Evolutionary conservation across 306 rosid genomes (phyloP), one percentile per base, ranked within the genome.

Genomic region (Fagus sylvatica): DNA sequence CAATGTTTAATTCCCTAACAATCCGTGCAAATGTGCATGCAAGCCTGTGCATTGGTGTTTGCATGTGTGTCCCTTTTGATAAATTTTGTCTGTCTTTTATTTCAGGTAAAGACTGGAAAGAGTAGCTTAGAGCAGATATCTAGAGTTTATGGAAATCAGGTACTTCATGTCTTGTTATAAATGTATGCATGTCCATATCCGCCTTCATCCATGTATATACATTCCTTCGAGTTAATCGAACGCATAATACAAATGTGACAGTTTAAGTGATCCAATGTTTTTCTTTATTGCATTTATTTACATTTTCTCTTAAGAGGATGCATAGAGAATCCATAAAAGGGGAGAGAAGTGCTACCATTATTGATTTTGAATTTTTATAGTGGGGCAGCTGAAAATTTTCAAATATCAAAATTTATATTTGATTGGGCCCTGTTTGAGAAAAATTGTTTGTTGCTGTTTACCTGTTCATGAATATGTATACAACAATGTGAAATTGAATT

Each of bases 91-190:
- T 71, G 56, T 54, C 22, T 41, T 81, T 85, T 78, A 57, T 59
- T 65, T 65, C 73, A 95, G 99, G 91, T 90, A 60, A 95, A 91
- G 81, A 87, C 89, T 42, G 96, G 97, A 57, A 93, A 90, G 84
- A 95, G 88, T 85, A 95, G 99, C 87, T 88, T 95, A 81, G 99
- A 95, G 87, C 94, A 91, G 85, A 93, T 95, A 83, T 87, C 98
- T 51, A 85, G 89, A 83, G 97, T 95, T 87, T 95, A 95, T 74
- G 99, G 99, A 74, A 95, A 91, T 86, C 99, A 93, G 96, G 99
- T 95, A 85, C 57, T 42, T 61, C 61, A 40, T 53, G 8, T 30
- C 67, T 72, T 34, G 53, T 39, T 72, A 11, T 74, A 9, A 53
- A 78, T 62, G 37, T 57, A 66, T 57, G 53, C 69, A 15, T 54